phyloP scores from a whole-genome alignment of 2,329 filamentous ascomycete species.

The Paecilomyces niveus region DNA sequence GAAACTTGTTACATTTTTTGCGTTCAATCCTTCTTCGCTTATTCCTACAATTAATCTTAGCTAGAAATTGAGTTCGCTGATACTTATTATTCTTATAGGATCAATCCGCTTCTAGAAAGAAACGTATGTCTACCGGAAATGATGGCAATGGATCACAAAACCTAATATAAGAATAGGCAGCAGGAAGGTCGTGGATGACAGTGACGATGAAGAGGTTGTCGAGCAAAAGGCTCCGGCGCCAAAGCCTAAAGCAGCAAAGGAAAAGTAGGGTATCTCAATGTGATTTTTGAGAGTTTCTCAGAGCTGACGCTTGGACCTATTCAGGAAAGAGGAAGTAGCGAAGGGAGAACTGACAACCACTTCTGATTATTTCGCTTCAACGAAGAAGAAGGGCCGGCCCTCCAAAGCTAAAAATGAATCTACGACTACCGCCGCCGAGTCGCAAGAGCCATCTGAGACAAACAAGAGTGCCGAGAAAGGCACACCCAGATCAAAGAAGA shows the following conservation, averaged over 20 bases:
- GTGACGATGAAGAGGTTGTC: slow-evolving; percentile 62
- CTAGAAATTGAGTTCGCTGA: not conserved
- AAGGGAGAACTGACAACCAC: slow-evolving; percentile 53
- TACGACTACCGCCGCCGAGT: slow-evolving; percentile 7
- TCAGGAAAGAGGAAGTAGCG: slow-evolving; percentile 43
- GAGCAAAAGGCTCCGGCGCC: slow-evolving; percentile 29
- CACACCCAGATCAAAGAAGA: slow-evolving; percentile 32
- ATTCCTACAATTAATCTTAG: not conserved
- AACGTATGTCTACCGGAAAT: slow-evolving; percentile 21
- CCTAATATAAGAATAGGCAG: slow-evolving; percentile 23
- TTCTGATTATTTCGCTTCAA: slow-evolving; percentile 56
- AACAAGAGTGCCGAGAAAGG: slow-evolving; percentile 21
- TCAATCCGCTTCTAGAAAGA: slow-evolving; percentile 22
- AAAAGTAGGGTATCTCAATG: slow-evolving; percentile 39
- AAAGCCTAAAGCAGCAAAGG: slow-evolving; percentile 33
- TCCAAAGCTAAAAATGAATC: slow-evolving; percentile 20
- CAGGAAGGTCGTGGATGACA: slow-evolving; percentile 72
- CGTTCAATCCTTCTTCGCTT: not conserved
- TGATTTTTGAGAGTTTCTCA: slow-evolving; percentile 2
- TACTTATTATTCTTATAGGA: slow-evolving; percentile 13
- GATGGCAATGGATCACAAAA: not conserved
- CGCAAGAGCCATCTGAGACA: slow-evolving; percentile 9
- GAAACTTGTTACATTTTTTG: not conserved
- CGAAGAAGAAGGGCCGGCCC: slow-evolving; percentile 49
- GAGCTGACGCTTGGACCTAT: slow-evolving; percentile 2